phyloP scores from a whole-genome alignment of 371 early-diverging fungal genomes.

The Saksenaea vasiformis region DNA sequence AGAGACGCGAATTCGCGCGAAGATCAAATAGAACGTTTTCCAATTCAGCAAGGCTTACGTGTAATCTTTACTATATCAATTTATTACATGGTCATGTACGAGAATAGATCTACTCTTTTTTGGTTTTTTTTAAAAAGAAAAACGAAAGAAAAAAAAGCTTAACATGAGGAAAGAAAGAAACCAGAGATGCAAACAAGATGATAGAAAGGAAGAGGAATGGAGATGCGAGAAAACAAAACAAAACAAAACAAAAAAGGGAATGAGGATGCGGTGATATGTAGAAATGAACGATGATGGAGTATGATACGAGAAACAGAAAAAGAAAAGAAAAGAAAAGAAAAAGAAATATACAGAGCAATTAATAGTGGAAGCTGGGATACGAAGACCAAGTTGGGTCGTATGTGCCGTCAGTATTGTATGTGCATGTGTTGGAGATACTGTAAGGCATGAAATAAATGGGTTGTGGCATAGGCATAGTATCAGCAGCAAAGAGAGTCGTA shows the following conservation, averaged over 20 bases:
- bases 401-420: not conserved
- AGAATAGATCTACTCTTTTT: not conserved
- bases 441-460: not conserved
- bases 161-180: not conserved
- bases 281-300: not conserved
- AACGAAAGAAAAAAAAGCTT: not conserved
- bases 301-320: not conserved
- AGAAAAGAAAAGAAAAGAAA: no score
- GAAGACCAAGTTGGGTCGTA: not conserved
- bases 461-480: slow-evolving; percentile 2
- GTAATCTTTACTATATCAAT: not conserved
- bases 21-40: not conserved
- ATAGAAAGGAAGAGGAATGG: not conserved
- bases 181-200: not conserved
- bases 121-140: not conserved
- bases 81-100: not conserved
- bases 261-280: not conserved
- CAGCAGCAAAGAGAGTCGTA: not conserved
- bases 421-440: not conserved
- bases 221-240: not conserved
- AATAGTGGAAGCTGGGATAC: not conserved
- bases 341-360: not conserved
- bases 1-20: slow-evolving; percentile 2
- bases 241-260: not conserved
- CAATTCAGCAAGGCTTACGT: not conserved